These are phyloP conservation scores for Podospora pseudopauciseta DNA, from an alignment of 495 filamentous ascomycete species.

Conservation along the genomic window DNA sequence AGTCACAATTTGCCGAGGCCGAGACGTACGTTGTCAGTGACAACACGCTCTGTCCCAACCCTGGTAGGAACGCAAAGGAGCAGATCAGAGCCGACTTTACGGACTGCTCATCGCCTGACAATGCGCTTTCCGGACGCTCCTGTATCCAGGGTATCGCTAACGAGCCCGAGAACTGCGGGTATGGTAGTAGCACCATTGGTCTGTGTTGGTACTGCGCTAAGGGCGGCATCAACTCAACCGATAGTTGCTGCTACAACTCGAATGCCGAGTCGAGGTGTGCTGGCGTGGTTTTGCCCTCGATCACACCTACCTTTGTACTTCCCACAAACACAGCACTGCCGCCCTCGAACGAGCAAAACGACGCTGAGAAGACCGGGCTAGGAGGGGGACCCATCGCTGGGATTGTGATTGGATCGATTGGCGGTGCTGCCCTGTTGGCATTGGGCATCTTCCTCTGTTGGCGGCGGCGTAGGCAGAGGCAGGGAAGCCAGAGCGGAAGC, in stretches of 20 bases:
- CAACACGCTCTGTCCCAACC: constrained; percentile 63
- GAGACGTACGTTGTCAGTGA: constrained; percentile 82
- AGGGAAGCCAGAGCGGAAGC: constrained; percentile 57
- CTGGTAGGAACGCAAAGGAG: constrained; percentile 57
- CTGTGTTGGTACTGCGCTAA: constrained; percentile 82
- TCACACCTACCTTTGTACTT: constrained; percentile 63
- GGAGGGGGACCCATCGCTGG: constrained; percentile 86
- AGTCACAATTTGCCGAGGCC: constrained; percentile 82
- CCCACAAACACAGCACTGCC: constrained; percentile 44
- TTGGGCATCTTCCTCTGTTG: constrained; percentile 58
- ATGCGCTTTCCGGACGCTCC: constrained; percentile 62
- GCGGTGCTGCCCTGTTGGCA: constrained; percentile 54
- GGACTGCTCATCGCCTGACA: constrained; percentile 75
- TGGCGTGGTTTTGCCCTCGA: constrained; percentile 69
- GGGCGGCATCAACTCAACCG: constrained; percentile 83
- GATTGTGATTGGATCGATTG: constrained; percentile 77
- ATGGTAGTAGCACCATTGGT: constrained; percentile 70
- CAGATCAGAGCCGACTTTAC: constrained; percentile 92
- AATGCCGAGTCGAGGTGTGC: constrained; percentile 65
- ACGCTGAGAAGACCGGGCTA: constrained; percentile 47
- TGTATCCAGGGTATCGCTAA: constrained; percentile 78
- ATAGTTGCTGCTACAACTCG: constrained; percentile 90
- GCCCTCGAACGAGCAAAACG: constrained; percentile 40
- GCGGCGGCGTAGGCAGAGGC: constrained; percentile 56
- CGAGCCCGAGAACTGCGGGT: constrained; percentile 87